Evolutionary conservation across 495 filamentous ascomycete genomes (phyloP).

Genomic region (Penicillium arizonense): DNA sequence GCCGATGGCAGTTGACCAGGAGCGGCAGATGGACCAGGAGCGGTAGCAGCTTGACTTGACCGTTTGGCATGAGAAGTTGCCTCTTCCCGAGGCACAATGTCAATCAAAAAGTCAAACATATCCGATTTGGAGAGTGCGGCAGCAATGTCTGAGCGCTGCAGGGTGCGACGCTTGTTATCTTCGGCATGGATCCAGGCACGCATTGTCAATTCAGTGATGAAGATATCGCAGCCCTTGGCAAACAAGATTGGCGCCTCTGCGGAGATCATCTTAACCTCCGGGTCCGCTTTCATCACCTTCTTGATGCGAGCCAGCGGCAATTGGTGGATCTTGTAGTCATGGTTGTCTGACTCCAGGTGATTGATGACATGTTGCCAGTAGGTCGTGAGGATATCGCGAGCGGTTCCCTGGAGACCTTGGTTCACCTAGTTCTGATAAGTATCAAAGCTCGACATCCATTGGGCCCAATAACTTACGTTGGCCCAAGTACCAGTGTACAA

Average conservation of each 20-base stretch:
- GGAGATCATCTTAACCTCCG: slow-evolving; percentile 99
- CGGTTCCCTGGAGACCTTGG: slow-evolving; percentile 88
- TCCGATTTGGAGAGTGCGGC: slow-evolving; percentile 93
- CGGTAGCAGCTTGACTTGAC: slow-evolving; percentile 55
- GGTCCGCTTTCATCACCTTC: slow-evolving; percentile 99
- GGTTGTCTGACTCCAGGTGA: slow-evolving; percentile 88
- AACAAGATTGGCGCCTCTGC: slow-evolving; percentile 97
- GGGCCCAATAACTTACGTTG: slow-evolving; percentile 60
- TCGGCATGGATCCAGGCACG: slow-evolving; percentile 99
- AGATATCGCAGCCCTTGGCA: slow-evolving; percentile 98
- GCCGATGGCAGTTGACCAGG: slow-evolving; percentile 59
- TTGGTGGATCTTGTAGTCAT: slow-evolving; percentile 98
- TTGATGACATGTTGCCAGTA: slow-evolving; percentile 99
- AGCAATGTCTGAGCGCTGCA: slow-evolving; percentile 95
- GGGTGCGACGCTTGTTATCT: slow-evolving; percentile 94
- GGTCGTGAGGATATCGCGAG: slow-evolving; percentile 94
- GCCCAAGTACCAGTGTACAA: slow-evolving; percentile 93
- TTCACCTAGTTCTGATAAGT: slow-evolving; percentile 63
- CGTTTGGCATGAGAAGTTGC: slow-evolving; percentile 81
- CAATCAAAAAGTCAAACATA: slow-evolving; percentile 99
- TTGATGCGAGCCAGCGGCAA: slow-evolving; percentile 95
- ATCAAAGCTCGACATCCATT: slow-evolving; percentile 10
- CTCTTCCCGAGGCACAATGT: slow-evolving; percentile 96
- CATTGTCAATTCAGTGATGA: slow-evolving; percentile 99
- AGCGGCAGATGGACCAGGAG: slow-evolving; percentile 44